Percentiles rank a stretch among this genome's conserved stretches.
These are phyloP conservation scores for Aeschynomene evenia DNA, from an alignment of 306 rosid species.

Conservation along the genomic window DNA sequence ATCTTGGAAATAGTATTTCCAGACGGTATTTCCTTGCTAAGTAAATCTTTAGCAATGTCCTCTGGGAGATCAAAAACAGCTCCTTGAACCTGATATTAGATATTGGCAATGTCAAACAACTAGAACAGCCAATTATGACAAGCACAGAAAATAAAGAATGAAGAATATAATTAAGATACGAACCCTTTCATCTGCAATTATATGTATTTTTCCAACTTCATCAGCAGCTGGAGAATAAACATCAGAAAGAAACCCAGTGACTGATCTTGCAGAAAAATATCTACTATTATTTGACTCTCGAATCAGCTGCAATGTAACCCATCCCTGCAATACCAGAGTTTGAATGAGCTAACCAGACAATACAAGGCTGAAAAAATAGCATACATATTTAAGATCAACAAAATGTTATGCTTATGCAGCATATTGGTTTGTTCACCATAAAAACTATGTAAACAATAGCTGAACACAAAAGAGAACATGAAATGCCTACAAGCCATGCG, in stretches of 20 bases:
- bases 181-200: slow-evolving; percentile 94
- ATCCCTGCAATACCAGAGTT: slow-evolving; percentile 67
- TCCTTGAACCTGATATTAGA: slow-evolving; percentile 72
- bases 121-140: slow-evolving; percentile 9
- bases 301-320: slow-evolving; percentile 81
- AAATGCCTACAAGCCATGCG: slow-evolving; percentile 17
- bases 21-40: slow-evolving; percentile 64
- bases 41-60: slow-evolving; percentile 85
- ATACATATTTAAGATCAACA: background rate
- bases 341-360: slow-evolving; percentile 25
- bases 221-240: slow-evolving; percentile 90
- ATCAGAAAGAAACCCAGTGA: slow-evolving; percentile 94
- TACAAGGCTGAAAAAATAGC: background rate
- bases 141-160: slow-evolving; percentile 7
- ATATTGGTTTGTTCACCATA: background rate
- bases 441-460: background rate
- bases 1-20: slow-evolving; percentile 79
- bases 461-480: background rate
- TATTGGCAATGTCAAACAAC: slow-evolving; percentile 32
- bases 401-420: slow-evolving; percentile 16
- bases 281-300: slow-evolving; percentile 70
- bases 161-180: slow-evolving; percentile 30
- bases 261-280: slow-evolving; percentile 83
- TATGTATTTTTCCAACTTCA: slow-evolving; percentile 84
- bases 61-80: slow-evolving; percentile 98